A percentile compares a stretch with the other conserved stretches of the same genome.
phyloP scores from a whole-genome alignment of 306 rosid genomes.

The Cucumis sativus region DNA sequence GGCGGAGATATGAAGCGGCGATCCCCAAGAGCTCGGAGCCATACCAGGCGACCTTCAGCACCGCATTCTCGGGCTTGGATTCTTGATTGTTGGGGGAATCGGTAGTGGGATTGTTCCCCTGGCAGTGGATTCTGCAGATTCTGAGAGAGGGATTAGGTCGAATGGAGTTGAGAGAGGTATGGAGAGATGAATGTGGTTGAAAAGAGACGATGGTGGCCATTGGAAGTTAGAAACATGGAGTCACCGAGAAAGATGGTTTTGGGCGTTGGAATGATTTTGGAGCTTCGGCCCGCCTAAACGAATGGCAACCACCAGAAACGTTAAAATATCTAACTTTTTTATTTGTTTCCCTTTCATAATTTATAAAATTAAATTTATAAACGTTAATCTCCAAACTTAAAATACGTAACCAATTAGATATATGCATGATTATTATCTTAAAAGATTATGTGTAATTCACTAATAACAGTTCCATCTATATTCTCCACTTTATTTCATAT shows the following conservation, averaged over 20 bases:
- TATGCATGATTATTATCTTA: too few relatives aligned
- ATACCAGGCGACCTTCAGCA: constrained; percentile 82
- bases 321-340: not conserved
- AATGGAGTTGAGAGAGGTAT: constrained; percentile 1
- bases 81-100: constrained; percentile 24
- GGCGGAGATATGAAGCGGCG: constrained; percentile 64
- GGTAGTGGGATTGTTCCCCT: constrained; percentile 24
- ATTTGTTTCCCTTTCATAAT: too few relatives aligned
- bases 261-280: not conserved
- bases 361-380: too few relatives aligned
- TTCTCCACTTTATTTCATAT: too few relatives aligned
- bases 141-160: constrained; percentile 16
- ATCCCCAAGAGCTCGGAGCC: constrained; percentile 81
- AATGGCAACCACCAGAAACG: not conserved
- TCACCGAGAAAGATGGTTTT: not conserved
- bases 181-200: not conserved
- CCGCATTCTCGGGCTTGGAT: constrained; percentile 37
- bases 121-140: constrained; percentile 34
- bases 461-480: too few relatives aligned
- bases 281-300: not conserved
- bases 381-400: too few relatives aligned
- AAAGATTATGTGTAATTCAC: too few relatives aligned
- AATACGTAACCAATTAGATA: too few relatives aligned
- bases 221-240: not conserved
- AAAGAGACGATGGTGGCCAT: constrained; percentile 30